A percentile compares a stretch with the other conserved stretches of the same genome.
phyloP scores from a whole-genome alignment of 768 basidiomycete species.

The Mycena indigotica region DNA sequence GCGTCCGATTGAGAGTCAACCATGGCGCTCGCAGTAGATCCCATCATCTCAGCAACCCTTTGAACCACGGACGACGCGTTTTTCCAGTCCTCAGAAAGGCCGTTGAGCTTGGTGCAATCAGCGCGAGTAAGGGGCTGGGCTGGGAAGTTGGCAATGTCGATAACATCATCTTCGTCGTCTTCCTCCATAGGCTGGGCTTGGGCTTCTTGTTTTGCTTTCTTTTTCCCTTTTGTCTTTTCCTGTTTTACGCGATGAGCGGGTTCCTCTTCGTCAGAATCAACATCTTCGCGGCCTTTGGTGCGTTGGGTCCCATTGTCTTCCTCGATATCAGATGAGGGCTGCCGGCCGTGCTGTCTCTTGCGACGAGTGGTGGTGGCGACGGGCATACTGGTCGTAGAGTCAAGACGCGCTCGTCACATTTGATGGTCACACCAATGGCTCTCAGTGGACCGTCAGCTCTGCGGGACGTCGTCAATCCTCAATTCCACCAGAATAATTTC shows the following conservation, averaged over 20 bases:
- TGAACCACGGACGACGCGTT: slow-evolving; percentile 53
- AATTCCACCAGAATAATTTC: slow-evolving; percentile 94
- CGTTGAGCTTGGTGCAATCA: slow-evolving; percentile 55
- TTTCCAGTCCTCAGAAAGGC: slow-evolving; percentile 66
- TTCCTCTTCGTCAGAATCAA: slow-evolving; percentile 49
- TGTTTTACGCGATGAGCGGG: slow-evolving; percentile 39
- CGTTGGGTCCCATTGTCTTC: slow-evolving; percentile 44
- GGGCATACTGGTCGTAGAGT: slow-evolving; percentile 34
- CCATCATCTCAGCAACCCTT: slow-evolving; percentile 47
- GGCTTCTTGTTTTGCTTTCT: slow-evolving; percentile 31
- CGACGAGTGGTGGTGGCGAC: slow-evolving; percentile 43
- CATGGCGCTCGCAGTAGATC: slow-evolving; percentile 56
- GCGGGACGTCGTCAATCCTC: slow-evolving; percentile 74
- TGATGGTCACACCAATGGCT: too few relatives aligned
- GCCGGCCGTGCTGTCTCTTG: slow-evolving; percentile 40
- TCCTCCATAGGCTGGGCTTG: slow-evolving; percentile 27
- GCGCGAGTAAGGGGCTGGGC: slow-evolving; percentile 66
- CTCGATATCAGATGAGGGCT: slow-evolving; percentile 63
- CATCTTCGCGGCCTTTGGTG: slow-evolving; percentile 41
- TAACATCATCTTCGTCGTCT: slow-evolving; percentile 53
- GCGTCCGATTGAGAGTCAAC: slow-evolving; percentile 62
- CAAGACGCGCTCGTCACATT: slow-evolving; percentile 11
- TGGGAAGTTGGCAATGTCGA: slow-evolving; percentile 62
- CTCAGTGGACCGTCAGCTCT: background rate
- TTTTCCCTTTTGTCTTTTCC: slow-evolving; percentile 34